phyloP scores from a whole-genome alignment of 2,329 filamentous ascomycete genomes.

The Escovopsis sp. region DNA sequence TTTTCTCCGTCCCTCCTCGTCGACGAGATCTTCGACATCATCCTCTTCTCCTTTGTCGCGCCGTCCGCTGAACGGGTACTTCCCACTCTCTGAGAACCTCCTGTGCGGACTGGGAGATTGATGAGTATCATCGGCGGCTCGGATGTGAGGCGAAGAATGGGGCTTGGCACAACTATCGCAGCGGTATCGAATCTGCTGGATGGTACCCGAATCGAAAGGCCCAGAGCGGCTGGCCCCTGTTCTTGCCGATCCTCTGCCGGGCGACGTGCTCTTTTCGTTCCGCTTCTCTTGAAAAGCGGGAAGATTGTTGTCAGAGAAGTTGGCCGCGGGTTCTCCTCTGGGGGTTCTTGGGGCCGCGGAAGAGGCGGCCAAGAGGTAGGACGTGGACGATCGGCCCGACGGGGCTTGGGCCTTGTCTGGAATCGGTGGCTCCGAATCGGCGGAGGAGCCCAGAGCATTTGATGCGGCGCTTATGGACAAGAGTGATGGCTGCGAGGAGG shows the following conservation, averaged over 20 bases:
- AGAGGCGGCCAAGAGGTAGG: neutral
- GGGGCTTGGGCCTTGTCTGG: neutral
- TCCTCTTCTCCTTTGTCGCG: constrained; percentile 32
- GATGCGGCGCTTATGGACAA: constrained; percentile 42
- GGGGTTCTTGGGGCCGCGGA: neutral
- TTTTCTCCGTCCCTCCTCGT: constrained; percentile 11
- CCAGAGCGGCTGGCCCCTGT: neutral
- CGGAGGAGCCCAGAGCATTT: constrained; percentile 31
- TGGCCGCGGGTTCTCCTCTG: neutral
- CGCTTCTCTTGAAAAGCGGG: constrained; percentile 1
- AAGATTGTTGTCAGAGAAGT: neutral
- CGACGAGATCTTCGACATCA: constrained; percentile 26
- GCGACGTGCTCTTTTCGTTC: neutral
- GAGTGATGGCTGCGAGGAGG: constrained; percentile 25
- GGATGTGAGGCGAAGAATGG: neutral
- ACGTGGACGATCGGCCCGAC: neutral
- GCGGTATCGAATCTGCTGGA: neutral
- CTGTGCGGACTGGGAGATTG: too few species aligned
- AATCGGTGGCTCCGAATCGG: constrained; percentile 11
- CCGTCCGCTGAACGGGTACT: constrained; percentile 23
- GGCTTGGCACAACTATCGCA: neutral
- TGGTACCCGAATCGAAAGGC: neutral
- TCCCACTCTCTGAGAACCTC: constrained; percentile 16
- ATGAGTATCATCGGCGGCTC: too few species aligned
- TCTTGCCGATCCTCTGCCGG: neutral